phyloP scores from a whole-genome alignment of 78 protist species.

The Dictyostelium citrinum region DNA sequence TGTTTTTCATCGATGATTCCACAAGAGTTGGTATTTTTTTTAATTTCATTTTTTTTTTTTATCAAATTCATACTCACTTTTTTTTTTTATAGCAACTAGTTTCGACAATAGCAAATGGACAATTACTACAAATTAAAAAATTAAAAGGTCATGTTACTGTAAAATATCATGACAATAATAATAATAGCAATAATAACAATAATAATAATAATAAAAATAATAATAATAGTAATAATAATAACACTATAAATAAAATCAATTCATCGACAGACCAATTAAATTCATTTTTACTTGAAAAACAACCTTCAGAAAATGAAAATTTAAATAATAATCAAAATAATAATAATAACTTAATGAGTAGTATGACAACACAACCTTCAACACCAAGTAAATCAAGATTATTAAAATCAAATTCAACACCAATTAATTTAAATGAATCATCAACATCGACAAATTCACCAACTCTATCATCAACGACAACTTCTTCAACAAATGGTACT shows the following conservation, averaged over 20 bases:
- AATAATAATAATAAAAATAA: neutral
- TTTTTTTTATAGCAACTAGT: neutral
- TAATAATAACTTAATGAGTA: neutral
- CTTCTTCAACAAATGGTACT: neutral
- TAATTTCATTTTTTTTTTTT: neutral
- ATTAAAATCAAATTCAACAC: neutral
- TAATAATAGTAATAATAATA: neutral
- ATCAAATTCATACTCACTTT: neutral
- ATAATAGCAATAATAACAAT: neutral
- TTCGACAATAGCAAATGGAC: neutral
- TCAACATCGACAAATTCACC: neutral
- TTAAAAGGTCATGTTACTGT: slow-evolving; percentile 74
- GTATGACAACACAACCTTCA: neutral
- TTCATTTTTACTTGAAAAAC: neutral
- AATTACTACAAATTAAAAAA: slow-evolving; percentile 40
- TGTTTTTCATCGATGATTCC: slow-evolving; percentile 58
- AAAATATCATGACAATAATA: slow-evolving; percentile 37
- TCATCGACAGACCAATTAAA: neutral
- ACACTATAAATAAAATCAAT: neutral
- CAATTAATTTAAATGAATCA: neutral
- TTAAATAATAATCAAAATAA: neutral
- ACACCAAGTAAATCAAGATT: neutral
- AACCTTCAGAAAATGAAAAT: neutral
- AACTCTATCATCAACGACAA: neutral
- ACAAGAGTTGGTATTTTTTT: neutral